Conservation (phyloP, 2,329 filamentous ascomycete genomes). For the Parascedosporium putredinis region DNA sequence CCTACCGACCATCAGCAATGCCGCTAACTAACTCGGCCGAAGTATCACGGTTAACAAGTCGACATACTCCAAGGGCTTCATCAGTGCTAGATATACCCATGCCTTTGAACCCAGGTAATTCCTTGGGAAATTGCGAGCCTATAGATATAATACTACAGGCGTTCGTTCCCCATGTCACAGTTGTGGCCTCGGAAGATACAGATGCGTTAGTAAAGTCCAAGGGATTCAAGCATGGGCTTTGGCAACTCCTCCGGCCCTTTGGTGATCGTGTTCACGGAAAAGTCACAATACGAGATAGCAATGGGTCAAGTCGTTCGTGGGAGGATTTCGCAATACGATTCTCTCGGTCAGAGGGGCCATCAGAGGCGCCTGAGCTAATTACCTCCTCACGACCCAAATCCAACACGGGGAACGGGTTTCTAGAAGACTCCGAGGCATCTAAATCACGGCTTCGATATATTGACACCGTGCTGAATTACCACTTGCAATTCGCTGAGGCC, state of each 20-base stretch:
- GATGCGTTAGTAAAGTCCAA: conserved; percentile 72
- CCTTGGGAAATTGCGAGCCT: conserved; percentile 44
- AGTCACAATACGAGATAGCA: conserved; percentile 81
- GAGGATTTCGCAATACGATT: conserved; percentile 91
- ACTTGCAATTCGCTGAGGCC: conserved; percentile 66
- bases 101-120: no score
- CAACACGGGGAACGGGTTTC: conserved; percentile 4
- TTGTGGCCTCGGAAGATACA: conserved; percentile 80
- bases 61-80: no score
- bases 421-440: conserved; percentile 9
- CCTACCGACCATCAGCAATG: no score
- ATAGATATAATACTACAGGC: conserved; percentile 64
- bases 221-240: conserved; percentile 71
- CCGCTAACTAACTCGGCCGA: no score
- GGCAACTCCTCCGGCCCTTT: conserved; percentile 81
- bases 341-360: conserved; percentile 53
- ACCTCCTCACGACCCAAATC: conserved; percentile 12
- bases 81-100: no score
- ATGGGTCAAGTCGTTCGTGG: conserved; percentile 69
- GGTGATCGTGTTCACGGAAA: conserved; percentile 82
- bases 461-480: conserved; percentile 69
- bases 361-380: conserved; percentile 38
- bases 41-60: no score
- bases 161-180: conserved; percentile 80
- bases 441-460: conserved; percentile 45